Conservation (phyloP, 2,329 filamentous ascomycete genomes). For the Aspergillus bombycis region DNA sequence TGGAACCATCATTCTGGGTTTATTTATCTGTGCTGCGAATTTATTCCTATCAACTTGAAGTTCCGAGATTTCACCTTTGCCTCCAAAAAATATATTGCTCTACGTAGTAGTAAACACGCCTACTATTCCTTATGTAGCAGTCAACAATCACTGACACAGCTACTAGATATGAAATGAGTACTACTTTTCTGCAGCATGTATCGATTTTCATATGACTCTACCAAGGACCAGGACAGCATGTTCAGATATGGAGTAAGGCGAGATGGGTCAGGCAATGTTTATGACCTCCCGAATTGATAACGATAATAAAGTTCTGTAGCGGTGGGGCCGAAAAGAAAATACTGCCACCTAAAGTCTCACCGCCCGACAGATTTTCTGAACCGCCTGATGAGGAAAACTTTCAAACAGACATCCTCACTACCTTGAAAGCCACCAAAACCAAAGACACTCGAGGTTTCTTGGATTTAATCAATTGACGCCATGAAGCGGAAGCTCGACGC, state of each 20-base stretch:
- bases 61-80: background rate
- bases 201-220: background rate
- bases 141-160: background rate
- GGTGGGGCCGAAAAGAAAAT: conserved; percentile 11
- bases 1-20: background rate
- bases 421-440: conserved; percentile 12
- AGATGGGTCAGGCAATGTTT: background rate
- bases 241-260: background rate
- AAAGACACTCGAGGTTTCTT: background rate
- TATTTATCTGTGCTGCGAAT: no score
- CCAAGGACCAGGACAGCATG: background rate
- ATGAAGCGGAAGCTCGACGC: conserved; percentile 57
- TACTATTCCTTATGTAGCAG: background rate
- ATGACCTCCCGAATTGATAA: background rate
- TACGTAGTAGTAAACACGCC: no score
- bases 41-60: no score
- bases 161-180: no score
- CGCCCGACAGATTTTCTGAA: conserved; percentile 35
- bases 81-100: no score
- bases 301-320: background rate
- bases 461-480: conserved; percentile 13
- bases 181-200: background rate
- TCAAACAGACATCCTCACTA: conserved; percentile 18
- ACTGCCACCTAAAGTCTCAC: conserved; percentile 35
- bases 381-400: conserved; percentile 30